Percentiles rank a stretch among this genome's conserved stretches.
Evolutionary conservation across 495 filamentous ascomycete species (phyloP).

Genomic region (Talaromyces stipitatus): DNA sequence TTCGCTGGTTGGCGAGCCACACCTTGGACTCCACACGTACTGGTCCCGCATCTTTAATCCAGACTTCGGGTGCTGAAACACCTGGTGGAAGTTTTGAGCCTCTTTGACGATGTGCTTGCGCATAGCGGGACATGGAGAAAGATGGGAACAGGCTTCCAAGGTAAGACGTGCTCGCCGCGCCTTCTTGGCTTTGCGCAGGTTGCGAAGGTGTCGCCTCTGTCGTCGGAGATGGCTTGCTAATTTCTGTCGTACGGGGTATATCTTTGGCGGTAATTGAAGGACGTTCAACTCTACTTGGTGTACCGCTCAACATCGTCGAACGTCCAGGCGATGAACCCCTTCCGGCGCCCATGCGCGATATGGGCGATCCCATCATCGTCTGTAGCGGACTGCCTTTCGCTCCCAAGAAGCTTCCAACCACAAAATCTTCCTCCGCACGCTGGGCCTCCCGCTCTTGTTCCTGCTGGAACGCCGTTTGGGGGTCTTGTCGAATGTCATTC

Average conservation of each 20-base stretch:
- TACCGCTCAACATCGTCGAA: neutral
- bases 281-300: neutral
- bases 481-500: constrained; percentile 87
- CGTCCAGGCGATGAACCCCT: neutral
- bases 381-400: constrained; percentile 34
- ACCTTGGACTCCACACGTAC: constrained; percentile 93
- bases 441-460: constrained; percentile 76
- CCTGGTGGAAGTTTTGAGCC: constrained; percentile 62
- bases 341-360: constrained; percentile 14
- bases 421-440: constrained; percentile 76
- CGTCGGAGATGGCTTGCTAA: constrained; percentile 6
- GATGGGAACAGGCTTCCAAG: constrained; percentile 58
- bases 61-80: constrained; percentile 69
- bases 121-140: constrained; percentile 66
- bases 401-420: constrained; percentile 77
- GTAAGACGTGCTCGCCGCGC: constrained; percentile 25
- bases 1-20: constrained; percentile 96
- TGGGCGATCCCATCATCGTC: constrained; percentile 50
- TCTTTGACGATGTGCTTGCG: constrained; percentile 40
- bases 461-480: constrained; percentile 81
- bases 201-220: constrained; percentile 14
- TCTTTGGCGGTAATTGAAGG: neutral
- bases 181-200: constrained; percentile 6
- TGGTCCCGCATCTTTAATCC: constrained; percentile 90
- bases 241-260: neutral